phyloP scores from a whole-genome alignment of 768 basidiomycete species.

The Pleurotus citrinopileatus region DNA sequence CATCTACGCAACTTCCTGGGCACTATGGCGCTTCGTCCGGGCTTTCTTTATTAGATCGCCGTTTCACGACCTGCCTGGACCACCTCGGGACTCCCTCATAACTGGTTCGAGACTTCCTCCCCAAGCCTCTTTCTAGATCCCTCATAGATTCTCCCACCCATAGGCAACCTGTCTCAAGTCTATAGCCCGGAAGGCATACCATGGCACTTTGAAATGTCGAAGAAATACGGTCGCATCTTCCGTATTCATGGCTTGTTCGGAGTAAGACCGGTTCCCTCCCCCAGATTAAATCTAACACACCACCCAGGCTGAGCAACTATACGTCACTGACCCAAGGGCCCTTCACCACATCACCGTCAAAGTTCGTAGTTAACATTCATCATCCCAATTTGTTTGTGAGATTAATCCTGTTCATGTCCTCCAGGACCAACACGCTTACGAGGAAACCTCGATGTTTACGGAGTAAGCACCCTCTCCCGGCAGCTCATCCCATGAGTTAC shows the following conservation, averaged over 20 bases:
- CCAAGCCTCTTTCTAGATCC: background rate
- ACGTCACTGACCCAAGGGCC: constrained; percentile 6
- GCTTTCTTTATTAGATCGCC: constrained; percentile 7
- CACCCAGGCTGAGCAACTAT: constrained; percentile 6
- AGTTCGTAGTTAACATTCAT: background rate
- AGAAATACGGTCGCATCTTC: constrained; percentile 9
- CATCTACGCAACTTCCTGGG: constrained; percentile 7
- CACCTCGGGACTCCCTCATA: constrained; percentile 9
- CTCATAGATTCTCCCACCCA: constrained; percentile 7
- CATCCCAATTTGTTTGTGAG: background rate
- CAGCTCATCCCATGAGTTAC: background rate
- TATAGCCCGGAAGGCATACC: constrained; percentile 9
- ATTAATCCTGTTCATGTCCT: background rate
- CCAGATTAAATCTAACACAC: background rate
- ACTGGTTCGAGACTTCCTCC: constrained; percentile 4
- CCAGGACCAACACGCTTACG: constrained; percentile 31
- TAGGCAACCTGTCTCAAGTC: constrained; percentile 4
- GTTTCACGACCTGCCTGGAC: constrained; percentile 10
- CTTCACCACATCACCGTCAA: constrained; percentile 7
- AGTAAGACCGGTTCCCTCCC: background rate
- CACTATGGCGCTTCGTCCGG: constrained; percentile 5
- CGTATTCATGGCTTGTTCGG: constrained; percentile 8
- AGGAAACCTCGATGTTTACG: constrained; percentile 23
- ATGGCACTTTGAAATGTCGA: constrained; percentile 9
- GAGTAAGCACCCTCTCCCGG: constrained; percentile 18